Conservation (phyloP, 495 filamentous ascomycete genomes). For the Trichoderma parareesei region DNA sequence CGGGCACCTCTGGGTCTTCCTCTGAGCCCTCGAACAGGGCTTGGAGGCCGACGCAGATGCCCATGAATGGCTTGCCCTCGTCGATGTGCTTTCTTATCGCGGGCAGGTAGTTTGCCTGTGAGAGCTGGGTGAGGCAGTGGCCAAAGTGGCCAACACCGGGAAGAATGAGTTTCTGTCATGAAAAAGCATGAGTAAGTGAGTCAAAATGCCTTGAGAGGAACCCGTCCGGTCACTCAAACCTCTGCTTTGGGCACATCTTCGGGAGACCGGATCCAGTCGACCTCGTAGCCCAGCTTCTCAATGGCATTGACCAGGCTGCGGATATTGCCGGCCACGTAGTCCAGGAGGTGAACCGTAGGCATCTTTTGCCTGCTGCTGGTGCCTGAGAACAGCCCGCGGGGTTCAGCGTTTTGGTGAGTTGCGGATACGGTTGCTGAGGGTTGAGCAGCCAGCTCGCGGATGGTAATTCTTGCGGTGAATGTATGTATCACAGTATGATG, state of each 20-base stretch:
- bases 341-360: conserved; percentile 87
- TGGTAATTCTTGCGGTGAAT: too few species aligned
- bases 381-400: not conserved
- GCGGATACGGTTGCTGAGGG: not conserved
- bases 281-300: conserved; percentile 83
- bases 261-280: conserved; percentile 85
- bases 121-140: conserved; percentile 80
- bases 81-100: conserved; percentile 73
- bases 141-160: conserved; percentile 97
- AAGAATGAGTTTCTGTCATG: conserved; percentile 71
- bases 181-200: not conserved
- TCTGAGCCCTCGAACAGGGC: conserved; percentile 79
- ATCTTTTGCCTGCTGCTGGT: conserved; percentile 36
- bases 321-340: conserved; percentile 75
- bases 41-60: conserved; percentile 92
- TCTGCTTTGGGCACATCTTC: conserved; percentile 77
- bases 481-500: too few species aligned
- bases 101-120: conserved; percentile 68
- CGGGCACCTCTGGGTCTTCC: conserved; percentile 61
- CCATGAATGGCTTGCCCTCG: conserved; percentile 92
- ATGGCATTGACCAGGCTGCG: conserved; percentile 95
- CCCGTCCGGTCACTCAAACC: conserved; percentile 37
- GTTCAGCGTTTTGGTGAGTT: not conserved
- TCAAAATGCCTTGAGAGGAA: not conserved
- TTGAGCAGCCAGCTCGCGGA: not conserved